phyloP scores from a whole-genome alignment of 2,329 filamentous ascomycete genomes.

The Leptographium procerum region DNA sequence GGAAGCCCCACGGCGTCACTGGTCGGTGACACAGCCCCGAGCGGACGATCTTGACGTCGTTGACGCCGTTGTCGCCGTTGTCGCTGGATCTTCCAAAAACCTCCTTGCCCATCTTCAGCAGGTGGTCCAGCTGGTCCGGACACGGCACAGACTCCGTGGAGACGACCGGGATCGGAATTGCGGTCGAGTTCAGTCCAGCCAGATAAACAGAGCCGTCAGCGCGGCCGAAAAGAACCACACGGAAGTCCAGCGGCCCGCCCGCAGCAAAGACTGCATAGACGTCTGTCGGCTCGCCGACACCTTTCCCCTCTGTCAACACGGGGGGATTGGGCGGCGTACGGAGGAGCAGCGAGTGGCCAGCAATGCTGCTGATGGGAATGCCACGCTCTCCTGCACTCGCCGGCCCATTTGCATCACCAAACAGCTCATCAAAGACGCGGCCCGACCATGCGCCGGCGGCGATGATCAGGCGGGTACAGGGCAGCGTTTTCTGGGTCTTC shows the following conservation, averaged over 20 bases:
- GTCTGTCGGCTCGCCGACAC: too few relatives aligned
- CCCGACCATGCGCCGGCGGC: slow-evolving; percentile 63
- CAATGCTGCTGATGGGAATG: slow-evolving; percentile 50
- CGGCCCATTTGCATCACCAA: slow-evolving; percentile 30
- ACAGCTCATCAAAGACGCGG: slow-evolving; percentile 51
- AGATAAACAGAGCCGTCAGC: slow-evolving; percentile 59
- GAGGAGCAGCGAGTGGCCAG: slow-evolving; percentile 62
- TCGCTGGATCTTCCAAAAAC: slow-evolving; percentile 34
- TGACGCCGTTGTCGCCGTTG: slow-evolving; percentile 21
- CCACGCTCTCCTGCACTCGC: too few relatives aligned
- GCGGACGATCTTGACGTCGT: slow-evolving; percentile 50
- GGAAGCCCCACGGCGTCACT: slow-evolving; percentile 50
- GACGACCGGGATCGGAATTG: slow-evolving; percentile 46
- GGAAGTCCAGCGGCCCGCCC: slow-evolving; percentile 40
- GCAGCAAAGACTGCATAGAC: slow-evolving; percentile 57
- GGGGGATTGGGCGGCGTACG: slow-evolving; percentile 43
- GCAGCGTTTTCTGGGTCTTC: slow-evolving; percentile 37
- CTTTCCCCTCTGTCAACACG: too few relatives aligned
- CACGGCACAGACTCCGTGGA: slow-evolving; percentile 39
- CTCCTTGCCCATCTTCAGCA: slow-evolving; percentile 35
- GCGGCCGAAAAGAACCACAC: slow-evolving; percentile 61
- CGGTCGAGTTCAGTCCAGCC: slow-evolving; percentile 55
- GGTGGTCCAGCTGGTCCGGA: slow-evolving; percentile 31
- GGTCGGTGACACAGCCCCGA: slow-evolving; percentile 63
- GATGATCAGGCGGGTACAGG: slow-evolving; percentile 55